phyloP scores from a whole-genome alignment of 768 basidiomycete genomes.

The Suillus paluster region DNA sequence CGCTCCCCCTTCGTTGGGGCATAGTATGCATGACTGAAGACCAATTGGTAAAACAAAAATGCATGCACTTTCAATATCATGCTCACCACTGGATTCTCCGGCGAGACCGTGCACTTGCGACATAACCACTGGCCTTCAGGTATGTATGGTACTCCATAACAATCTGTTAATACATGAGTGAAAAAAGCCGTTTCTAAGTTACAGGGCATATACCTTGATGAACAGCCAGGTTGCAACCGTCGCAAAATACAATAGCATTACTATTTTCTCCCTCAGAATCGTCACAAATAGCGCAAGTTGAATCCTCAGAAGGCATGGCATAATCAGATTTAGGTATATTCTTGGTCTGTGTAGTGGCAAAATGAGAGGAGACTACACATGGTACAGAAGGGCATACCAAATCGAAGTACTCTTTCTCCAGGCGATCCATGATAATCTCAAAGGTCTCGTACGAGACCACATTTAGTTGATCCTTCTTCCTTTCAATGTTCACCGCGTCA shows the following conservation, averaged over 20 bases:
- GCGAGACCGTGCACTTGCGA: conserved; percentile 96
- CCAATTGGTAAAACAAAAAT: background rate
- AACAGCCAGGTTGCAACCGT: conserved; percentile 98
- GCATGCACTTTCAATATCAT: background rate
- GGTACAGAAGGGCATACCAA: conserved; percentile 57
- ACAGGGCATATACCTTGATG: conserved; percentile 80
- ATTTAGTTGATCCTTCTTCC: conserved; percentile 75
- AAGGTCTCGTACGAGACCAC: conserved; percentile 83
- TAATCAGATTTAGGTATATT: conserved; percentile 88
- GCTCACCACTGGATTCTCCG: conserved; percentile 92
- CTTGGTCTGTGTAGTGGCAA: conserved; percentile 67
- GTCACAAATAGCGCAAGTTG: conserved; percentile 95
- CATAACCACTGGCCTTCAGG: conserved; percentile 99
- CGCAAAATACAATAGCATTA: conserved; percentile 99
- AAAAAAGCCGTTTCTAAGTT: background rate
- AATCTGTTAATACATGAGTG: conserved; percentile 58
- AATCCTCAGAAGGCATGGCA: conserved; percentile 91
- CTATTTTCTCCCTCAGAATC: conserved; percentile 99
- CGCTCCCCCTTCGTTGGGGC: conserved; percentile 95
- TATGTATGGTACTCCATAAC: conserved; percentile 98
- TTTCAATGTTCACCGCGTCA: conserved; percentile 78
- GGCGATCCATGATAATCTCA: conserved; percentile 94
- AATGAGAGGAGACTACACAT: conserved; percentile 8
- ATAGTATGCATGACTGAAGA: conserved; percentile 87
- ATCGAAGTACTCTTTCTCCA: conserved; percentile 99